Base-by-base conservation (phyloP, 495 filamentous ascomycete genomes). In the Talaromyces wortmannii region DNA sequence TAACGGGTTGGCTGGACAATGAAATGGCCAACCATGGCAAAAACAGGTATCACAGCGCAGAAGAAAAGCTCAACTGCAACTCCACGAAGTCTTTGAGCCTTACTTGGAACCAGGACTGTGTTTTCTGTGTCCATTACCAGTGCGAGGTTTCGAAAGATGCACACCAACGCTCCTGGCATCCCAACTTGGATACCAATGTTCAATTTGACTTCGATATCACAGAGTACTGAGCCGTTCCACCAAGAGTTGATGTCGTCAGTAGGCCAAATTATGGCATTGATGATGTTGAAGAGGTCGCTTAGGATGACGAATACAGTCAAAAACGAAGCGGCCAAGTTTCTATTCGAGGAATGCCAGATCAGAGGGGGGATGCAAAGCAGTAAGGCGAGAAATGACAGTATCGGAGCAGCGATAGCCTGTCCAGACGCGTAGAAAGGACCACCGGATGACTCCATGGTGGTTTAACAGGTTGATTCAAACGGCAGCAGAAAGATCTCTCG, bases 261-360 rank as follows among this genome's bases (percentile, higher is more conserved):
- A 23, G 81, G 82, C 94, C 94, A 98, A 53, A 95, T 79, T 42
- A 94, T 62, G 8, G 88, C 77, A 66, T 96, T 96, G 75, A 88
- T 62, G 59, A 89, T 79, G 59, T 78, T 85, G 66, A 84, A 76
- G 17, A 86, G 6, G 65, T 92, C 91, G 62, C 83, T 64, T 8
- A 88, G 16, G 17, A 83, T 66, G 51, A 85, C 74, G 78, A 83
- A 89, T 57, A 73, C 62, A 57, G 91, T 82, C 44, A 95, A 75
- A 46, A 63, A 40, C 74, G 84, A 42, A 73, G 80, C 67, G 71
- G 71, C 63, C 29, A 67, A 62, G 54, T 77, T 77, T 18, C 70
- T 67, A 44, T 77, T 76, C 57, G 71, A 70, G 49, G 61, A 64
- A 62, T 76, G 70, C 52, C 75, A 59, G 23, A 65, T 55, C 47